Evolutionary conservation across 805 yeast genomes (phyloP), one percentile per base, ranked within the genome.

Genomic region (Myxozyma neotropica): DNA sequence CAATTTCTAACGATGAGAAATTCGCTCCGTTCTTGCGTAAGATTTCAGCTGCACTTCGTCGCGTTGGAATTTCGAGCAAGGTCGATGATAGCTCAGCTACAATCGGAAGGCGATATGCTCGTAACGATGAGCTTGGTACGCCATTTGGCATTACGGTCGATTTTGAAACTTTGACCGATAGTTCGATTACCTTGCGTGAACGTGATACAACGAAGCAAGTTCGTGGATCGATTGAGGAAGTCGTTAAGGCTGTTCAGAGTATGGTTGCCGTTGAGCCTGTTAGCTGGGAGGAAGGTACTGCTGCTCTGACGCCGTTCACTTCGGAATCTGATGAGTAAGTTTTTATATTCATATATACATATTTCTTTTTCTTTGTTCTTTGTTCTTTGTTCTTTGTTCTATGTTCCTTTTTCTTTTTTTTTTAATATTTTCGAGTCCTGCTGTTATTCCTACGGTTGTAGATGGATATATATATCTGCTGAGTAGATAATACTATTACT

Each of bases 121-220:
- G 99, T 80, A 93, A 93, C 75, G 99, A 93, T 77, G 99, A 93
- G 80, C 82, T 93, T 72, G 99, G 99, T 76, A 94, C 98, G 55
- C 99, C 99, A 69, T 94, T 94, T 74, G 99, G 99, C 75, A 84
- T 93, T 76, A 93, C 99, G 66, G 88, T 93, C 69, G 99, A 93
- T 76, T 93, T 94, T 75, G 97, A 93, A 66, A 86, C 96, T 55
- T 83, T 88, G 64, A 83, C 87, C 73, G 97, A 93, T 73, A 83
- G 83, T 52, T 86, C 97, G 13, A 88, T 93, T 67, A 93, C 99
- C 36, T 81, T 93, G 72, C 89, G 99, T 82, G 98, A 93, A 77
- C 89, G 99, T 81, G 99, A 93, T 76, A 82, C 96, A 57, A 94
- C 98, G 36, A 87, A 85, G 74, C 99, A 93, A 81, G 96, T 92